These are phyloP conservation scores for Sinapis alba DNA, from an alignment of 441 rosid genomes.

Conservation along the genomic window DNA sequence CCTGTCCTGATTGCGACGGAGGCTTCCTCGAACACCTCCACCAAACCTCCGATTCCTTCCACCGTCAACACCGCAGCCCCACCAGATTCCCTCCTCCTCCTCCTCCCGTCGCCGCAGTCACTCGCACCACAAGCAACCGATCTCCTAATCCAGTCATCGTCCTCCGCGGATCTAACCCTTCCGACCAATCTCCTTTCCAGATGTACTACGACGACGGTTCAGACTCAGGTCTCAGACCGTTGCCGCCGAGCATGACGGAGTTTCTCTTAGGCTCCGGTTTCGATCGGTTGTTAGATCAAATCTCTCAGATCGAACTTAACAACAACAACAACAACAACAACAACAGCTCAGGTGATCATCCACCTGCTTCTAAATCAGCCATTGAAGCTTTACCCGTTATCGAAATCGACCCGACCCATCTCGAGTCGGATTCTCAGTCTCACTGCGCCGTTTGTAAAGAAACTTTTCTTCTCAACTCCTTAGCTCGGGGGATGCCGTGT, in stretches of 20 bases:
- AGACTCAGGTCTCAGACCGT: slow-evolving; percentile 71
- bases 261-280: slow-evolving; percentile 85
- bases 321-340: slow-evolving; percentile 59
- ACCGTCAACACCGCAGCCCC: slow-evolving; percentile 42
- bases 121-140: slow-evolving; percentile 56
- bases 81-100: slow-evolving; percentile 46
- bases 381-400: slow-evolving; percentile 75
- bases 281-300: slow-evolving; percentile 69
- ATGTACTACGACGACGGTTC: slow-evolving; percentile 84
- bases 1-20: slow-evolving; percentile 79
- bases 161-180: slow-evolving; percentile 58
- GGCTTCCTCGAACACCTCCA: slow-evolving; percentile 79
- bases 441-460: slow-evolving; percentile 93
- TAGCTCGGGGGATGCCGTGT: slow-evolving; percentile 87
- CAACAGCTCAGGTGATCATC: slow-evolving; percentile 55
- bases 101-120: slow-evolving; percentile 31
- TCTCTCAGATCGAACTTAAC: slow-evolving; percentile 70
- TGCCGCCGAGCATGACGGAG: slow-evolving; percentile 75
- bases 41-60: slow-evolving; percentile 37
- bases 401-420: slow-evolving; percentile 49
- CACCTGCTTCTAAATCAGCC: slow-evolving; percentile 82
- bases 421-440: slow-evolving; percentile 54
- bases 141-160: slow-evolving; percentile 84
- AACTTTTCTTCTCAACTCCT: slow-evolving; percentile 54
- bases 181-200: slow-evolving; percentile 55